Base-by-base conservation (phyloP, 306 rosid species). In the Styphnolobium japonicum region DNA sequence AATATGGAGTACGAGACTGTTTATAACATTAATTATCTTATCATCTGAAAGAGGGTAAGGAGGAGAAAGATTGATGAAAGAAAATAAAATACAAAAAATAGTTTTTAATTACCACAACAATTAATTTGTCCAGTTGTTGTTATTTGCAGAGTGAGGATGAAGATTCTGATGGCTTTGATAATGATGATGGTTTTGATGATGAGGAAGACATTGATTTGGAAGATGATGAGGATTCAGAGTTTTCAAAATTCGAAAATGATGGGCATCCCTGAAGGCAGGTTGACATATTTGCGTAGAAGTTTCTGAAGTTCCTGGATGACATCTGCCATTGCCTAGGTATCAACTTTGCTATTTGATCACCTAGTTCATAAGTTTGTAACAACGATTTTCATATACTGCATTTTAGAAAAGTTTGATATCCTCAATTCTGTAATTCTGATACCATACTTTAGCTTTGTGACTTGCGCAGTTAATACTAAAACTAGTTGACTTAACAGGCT, bases 91-190 rank as follows among this genome's bases (percentile, higher is more conserved):
- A 19, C 27, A 31, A 58, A 8, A 14, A 23, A 11, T 55, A 3
- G 14, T 42, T 48, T 79, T 46, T 48, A 56, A 29, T 71, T 70
- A 15, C 73, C 23, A 66, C 14, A 31, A 52, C 12, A 10, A 34
- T 45, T n/a, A 76, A 70, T 48, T 76, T 78, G 1, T 65, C 11
- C 29, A 48, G 16, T 21, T 60, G 29, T 55, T 82, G 34, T 64
- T 80, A 51, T 78, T 78, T 86, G 83, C 91, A 91, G 97, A 79
- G 84, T 61, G 94, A 85, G 66, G 86, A 83, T 16, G 93, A 91
- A 75, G 87, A 76, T 76, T 84, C 86, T 27, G 87, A 81, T 78
- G 82, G 63, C 63, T 77, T 71, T 52, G 82, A 82, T 33, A 82
- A 31, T 6, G 75, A 77, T 62, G 23, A 33, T 33, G 45, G 12